phyloP scores from a whole-genome alignment of 2,329 filamentous ascomycete species.

The Xylaria multiplex region DNA sequence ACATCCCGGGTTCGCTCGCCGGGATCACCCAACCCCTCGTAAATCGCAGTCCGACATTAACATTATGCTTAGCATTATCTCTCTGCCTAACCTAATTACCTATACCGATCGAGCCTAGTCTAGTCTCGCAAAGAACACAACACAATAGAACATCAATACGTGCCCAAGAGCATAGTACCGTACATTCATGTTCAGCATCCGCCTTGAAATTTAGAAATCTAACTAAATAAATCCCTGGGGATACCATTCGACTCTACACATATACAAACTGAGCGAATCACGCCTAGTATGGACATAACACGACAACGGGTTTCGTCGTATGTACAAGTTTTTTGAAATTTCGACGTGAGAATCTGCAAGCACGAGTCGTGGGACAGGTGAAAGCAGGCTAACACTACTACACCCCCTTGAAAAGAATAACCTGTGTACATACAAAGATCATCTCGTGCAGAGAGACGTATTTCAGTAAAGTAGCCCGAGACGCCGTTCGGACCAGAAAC shows the following conservation, averaged over 20 bases:
- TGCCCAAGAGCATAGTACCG: neutral
- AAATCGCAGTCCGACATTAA: neutral
- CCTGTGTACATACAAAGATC: slow-evolving; percentile 31
- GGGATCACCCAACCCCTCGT: no score
- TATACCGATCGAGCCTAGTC: neutral
- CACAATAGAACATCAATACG: neutral
- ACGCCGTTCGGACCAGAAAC: slow-evolving; percentile 26
- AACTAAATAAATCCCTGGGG: neutral
- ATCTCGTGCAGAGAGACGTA: slow-evolving; percentile 16
- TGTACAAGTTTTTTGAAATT: slow-evolving; percentile 27
- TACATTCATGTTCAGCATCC: neutral
- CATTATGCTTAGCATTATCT: neutral
- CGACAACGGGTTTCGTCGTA: slow-evolving; percentile 13
- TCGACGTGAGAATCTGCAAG: slow-evolving; percentile 26
- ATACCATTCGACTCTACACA: neutral
- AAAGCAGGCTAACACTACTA: slow-evolving; percentile 7
- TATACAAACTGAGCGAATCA: neutral
- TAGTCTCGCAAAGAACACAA: neutral
- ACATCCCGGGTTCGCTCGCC: no score
- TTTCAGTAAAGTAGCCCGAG: slow-evolving; percentile 15
- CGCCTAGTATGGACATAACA: neutral
- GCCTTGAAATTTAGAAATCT: neutral
- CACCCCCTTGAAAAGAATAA: slow-evolving; percentile 18
- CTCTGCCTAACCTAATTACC: no score
- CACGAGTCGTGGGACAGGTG: slow-evolving; percentile 14